These are phyloP conservation scores for Dipodascopsis uninucleata DNA, from an alignment of 805 yeast species.

Conservation along the genomic window DNA sequence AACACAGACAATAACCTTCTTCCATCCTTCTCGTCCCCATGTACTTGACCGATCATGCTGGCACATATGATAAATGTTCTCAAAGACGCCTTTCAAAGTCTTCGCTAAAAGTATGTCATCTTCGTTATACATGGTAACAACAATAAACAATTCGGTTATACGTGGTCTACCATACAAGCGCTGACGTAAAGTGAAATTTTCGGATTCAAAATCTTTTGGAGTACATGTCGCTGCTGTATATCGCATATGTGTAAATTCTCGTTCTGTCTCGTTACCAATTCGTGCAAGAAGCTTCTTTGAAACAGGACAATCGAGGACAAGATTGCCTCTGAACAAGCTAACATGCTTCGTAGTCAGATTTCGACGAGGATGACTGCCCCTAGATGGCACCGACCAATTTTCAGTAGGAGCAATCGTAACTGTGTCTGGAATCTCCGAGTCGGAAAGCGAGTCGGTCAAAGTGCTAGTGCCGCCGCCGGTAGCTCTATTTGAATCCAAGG, in stretches of 20 bases:
- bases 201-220: slow-evolving; percentile 61
- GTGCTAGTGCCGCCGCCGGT: no score
- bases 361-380: slow-evolving; percentile 35
- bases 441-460: no score
- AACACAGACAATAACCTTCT: slow-evolving; percentile 81
- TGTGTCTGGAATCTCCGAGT: no score
- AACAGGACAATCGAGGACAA: slow-evolving; percentile 87
- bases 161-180: slow-evolving; percentile 73
- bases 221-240: slow-evolving; percentile 94
- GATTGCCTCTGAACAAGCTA: slow-evolving; percentile 64
- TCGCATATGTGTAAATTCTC: slow-evolving; percentile 93
- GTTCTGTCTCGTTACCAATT: slow-evolving; percentile 66
- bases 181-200: slow-evolving; percentile 78
- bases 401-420: background rate
- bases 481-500: no score
- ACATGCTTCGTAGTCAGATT: slow-evolving; percentile 44
- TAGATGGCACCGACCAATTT: slow-evolving; percentile 27
- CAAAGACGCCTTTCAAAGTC: slow-evolving; percentile 86
- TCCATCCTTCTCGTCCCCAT: slow-evolving; percentile 98
- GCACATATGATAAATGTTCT: slow-evolving; percentile 73
- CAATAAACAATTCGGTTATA: slow-evolving; percentile 78
- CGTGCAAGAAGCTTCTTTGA: slow-evolving; percentile 87
- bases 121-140: slow-evolving; percentile 87
- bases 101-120: slow-evolving; percentile 76
- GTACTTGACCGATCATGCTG: slow-evolving; percentile 58